These are phyloP conservation scores for Leishmania martiniquensis DNA, from an alignment of 208 protist species.

Conservation along the genomic window DNA sequence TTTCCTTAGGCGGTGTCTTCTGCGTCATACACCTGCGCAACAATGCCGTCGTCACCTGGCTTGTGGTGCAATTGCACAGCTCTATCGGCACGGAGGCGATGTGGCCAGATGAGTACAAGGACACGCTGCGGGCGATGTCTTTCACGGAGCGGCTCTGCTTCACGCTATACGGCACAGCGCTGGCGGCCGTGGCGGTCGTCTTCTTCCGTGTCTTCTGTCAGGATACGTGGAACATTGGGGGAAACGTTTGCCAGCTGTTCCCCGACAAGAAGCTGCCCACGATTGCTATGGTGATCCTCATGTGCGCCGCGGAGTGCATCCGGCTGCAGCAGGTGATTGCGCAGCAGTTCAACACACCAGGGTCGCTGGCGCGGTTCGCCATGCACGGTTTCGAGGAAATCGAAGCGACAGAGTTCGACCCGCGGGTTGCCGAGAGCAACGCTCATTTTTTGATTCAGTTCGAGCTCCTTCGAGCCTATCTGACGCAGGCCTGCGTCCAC, in stretches of 20 bases:
- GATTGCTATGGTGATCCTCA: constrained; percentile 24
- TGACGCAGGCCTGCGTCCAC: constrained; percentile 36
- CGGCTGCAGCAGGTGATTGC: constrained; percentile 37
- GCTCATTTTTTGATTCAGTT: constrained; percentile 81
- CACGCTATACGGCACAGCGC: constrained; percentile 77
- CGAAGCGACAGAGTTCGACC: constrained; percentile 46
- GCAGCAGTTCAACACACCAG: constrained; percentile 24
- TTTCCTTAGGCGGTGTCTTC: constrained; percentile 64
- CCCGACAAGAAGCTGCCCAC: constrained; percentile 42
- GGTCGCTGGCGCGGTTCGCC: constrained; percentile 32
- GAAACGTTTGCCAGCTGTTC: constrained; percentile 55
- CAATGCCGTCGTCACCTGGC: constrained; percentile 68
- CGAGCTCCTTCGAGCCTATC: constrained; percentile 58
- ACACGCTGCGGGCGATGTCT: constrained; percentile 69
- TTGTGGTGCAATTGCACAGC: constrained; percentile 77
- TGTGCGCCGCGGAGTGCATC: constrained; percentile 49
- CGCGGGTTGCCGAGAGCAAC: constrained; percentile 52
- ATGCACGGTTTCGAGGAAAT: constrained; percentile 52
- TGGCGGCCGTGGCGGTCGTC: constrained; percentile 46
- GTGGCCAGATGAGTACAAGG: constrained; percentile 78
- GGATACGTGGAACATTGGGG: constrained; percentile 44
- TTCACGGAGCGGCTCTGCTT: constrained; percentile 89
- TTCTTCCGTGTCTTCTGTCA: constrained; percentile 63
- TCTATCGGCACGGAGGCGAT: constrained; percentile 80
- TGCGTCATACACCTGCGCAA: constrained; percentile 75